Percentiles rank a stretch among this genome's conserved stretches.
phyloP scores from a whole-genome alignment of 2,329 filamentous ascomycete genomes.

The Fusarium pseudocircinatum region DNA sequence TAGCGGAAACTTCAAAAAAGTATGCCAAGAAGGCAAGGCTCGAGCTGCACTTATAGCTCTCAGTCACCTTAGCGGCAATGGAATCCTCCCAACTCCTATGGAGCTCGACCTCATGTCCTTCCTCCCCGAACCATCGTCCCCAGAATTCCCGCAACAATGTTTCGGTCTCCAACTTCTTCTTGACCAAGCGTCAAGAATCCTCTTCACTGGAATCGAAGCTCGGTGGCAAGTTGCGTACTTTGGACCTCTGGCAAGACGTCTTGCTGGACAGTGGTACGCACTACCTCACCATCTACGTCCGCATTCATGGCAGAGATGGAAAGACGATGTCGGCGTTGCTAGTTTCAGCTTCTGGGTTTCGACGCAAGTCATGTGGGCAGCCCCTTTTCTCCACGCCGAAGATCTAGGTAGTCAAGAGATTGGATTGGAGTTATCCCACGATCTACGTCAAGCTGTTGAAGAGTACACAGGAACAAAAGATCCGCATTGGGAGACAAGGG shows the following conservation, averaged over 20 bases:
- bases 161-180: background rate
- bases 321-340: background rate
- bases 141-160: background rate
- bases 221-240: conserved; percentile 10
- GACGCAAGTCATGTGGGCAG: conserved; percentile 3
- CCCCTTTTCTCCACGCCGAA: conserved; percentile 3
- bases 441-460: background rate
- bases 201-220: background rate
- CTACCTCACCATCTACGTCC: background rate
- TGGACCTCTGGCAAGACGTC: background rate
- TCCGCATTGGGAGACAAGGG: background rate
- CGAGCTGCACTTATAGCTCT: background rate
- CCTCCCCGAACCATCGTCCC: background rate
- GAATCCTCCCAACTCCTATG: background rate
- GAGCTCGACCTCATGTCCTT: background rate
- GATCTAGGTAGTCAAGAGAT: background rate
- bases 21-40: background rate
- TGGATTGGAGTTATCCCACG: background rate
- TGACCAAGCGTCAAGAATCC: background rate
- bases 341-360: conserved; percentile 10
- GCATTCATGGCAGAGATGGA: background rate
- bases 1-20: background rate
- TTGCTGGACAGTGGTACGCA: conserved; percentile 1
- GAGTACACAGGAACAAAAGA: background rate
- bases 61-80: background rate